Percentiles rank a stretch among this genome's conserved stretches.
Evolutionary conservation across 1,139 yeast species (phyloP).

Genomic region (Meyerozyma carpophila): DNA sequence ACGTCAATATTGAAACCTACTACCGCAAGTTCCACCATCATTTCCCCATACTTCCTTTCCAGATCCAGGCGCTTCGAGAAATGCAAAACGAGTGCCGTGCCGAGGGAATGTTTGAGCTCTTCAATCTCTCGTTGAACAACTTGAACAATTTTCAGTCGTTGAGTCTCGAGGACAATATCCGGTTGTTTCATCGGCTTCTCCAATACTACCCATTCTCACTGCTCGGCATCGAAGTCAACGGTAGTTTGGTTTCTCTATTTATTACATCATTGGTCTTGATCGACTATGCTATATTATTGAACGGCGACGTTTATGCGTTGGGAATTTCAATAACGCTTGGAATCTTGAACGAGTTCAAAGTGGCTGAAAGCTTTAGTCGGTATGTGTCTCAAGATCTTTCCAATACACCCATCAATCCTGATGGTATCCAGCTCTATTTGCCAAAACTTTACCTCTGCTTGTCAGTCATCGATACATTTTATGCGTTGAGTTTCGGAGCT

Average conservation of each 20-base stretch:
- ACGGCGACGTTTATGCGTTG: conserved; percentile 53
- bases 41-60: conserved; percentile 54
- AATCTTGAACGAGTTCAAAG: conserved; percentile 54
- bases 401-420: conserved; percentile 17
- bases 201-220: conserved; percentile 39
- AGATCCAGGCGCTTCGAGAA: conserved; percentile 10
- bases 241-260: conserved; percentile 30
- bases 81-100: conserved; percentile 27
- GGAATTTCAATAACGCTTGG: conserved; percentile 51
- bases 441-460: conserved; percentile 48
- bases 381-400: conserved; percentile 19
- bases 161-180: conserved; percentile 25
- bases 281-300: conserved; percentile 52
- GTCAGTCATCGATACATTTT: conserved; percentile 49
- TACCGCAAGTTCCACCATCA: conserved; percentile 49
- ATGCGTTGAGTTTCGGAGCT: conserved; percentile 53
- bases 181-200: conserved; percentile 36
- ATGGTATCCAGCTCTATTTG: conserved; percentile 35
- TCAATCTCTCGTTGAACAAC: conserved; percentile 46
- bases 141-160: conserved; percentile 34
- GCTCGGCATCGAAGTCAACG: conserved; percentile 18
- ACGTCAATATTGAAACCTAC: conserved; percentile 30
- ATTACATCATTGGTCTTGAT: conserved; percentile 45
- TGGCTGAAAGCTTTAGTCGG: conserved; percentile 28
- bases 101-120: conserved; percentile 41